Evolutionary conservation across 306 rosid genomes (phyloP), one percentile per base, ranked within the genome.

Genomic region (Dalbergia cochinchinensis): DNA sequence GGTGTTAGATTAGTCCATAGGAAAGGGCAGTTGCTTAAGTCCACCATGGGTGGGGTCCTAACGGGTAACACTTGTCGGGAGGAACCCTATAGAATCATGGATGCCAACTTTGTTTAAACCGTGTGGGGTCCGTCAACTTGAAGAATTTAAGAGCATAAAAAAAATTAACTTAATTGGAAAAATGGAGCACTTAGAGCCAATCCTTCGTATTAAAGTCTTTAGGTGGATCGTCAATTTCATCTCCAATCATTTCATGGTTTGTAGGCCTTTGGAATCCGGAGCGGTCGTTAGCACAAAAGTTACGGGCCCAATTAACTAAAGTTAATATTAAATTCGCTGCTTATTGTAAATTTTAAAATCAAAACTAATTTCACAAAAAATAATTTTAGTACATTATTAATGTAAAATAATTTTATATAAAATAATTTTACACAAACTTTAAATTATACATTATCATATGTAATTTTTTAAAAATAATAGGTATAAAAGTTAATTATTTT

Each of bases 161-260:
- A 57, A 42, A 50, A 70, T 12, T 3, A 14, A 47, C 34, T 51
- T 63, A 54, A 71, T 19, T 63, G 72, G 55, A 65, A 71, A 69
- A 82, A 63, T 55, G 50, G 68, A 85, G 85, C 66, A 76, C 69
- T 65, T 66, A 77, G 77, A 79, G 47, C 55, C 70, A 80, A 76
- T 64, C 75, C 78, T 75, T 83, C 71, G 42, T 66, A 41, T 65
- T 66, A 71, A 77, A 86, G 89, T 87, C 83, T 77, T 83, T 88
- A 87, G 97, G 92, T 93, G 89, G 94, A 86, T 88, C 88, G 94
- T 92, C 94, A 91, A 86, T 88, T 90, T 91, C 88, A 85, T 69
- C 82, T 69, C 87, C 81, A 91, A 90, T 89, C 94, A 89, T 84
- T 81, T 89, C 88, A 81, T 81, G 73, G 65, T 58, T 72, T 77